Evolutionary conservation across 2,329 filamentous ascomycete species (phyloP).

Genomic region (Ascocoryne sarcoides): DNA sequence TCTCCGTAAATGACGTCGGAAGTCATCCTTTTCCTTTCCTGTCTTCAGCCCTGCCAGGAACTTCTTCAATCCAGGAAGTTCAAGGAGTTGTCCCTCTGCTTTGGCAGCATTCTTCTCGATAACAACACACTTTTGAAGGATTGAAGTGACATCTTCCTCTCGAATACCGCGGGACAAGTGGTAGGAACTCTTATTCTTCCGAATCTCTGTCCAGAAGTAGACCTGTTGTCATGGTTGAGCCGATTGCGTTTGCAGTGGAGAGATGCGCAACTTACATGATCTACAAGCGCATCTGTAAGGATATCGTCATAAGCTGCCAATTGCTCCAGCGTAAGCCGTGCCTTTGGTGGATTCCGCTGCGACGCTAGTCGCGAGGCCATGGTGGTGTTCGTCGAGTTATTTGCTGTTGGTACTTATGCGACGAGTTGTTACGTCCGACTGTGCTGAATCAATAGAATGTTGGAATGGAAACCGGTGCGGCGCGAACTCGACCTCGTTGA

Average conservation of each 20-base stretch:
- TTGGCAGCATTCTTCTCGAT: slow-evolving; percentile 61
- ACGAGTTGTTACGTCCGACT: no score
- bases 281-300: slow-evolving; percentile 86
- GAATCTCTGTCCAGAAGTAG: slow-evolving; percentile 93
- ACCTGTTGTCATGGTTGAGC: slow-evolving; percentile 44
- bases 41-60: slow-evolving; percentile 62
- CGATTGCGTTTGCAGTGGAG: neutral
- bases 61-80: slow-evolving; percentile 63
- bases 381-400: no score
- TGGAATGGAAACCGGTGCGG: no score
- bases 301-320: slow-evolving; percentile 92
- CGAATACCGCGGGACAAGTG: slow-evolving; percentile 73
- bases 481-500: no score
- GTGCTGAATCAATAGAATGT: no score
- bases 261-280: slow-evolving; percentile 62
- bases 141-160: slow-evolving; percentile 47
- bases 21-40: slow-evolving; percentile 76
- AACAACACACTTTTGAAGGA: slow-evolving; percentile 59
- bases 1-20: slow-evolving; percentile 73
- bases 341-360: slow-evolving; percentile 51
- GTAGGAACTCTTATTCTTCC: slow-evolving; percentile 86
- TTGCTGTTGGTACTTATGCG: no score
- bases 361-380: no score
- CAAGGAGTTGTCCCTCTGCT: slow-evolving; percentile 65
- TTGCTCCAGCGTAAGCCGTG: slow-evolving; percentile 75